These are phyloP conservation scores for Athelia psychrophila DNA, from an alignment of 1,284 basidiomycete species.

Conservation along the genomic window DNA sequence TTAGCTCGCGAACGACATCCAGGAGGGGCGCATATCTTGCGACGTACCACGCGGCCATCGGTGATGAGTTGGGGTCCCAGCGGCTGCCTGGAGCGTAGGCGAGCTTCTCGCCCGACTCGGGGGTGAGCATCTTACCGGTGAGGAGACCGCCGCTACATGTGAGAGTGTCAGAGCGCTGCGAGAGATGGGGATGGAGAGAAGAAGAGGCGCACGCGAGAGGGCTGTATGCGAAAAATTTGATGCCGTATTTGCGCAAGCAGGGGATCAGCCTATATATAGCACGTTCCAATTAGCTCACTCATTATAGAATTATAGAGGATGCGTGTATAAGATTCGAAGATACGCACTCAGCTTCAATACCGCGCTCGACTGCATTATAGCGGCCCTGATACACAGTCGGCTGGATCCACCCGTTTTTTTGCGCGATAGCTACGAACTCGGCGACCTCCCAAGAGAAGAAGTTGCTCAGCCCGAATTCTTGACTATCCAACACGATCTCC, in stretches of 20 bases:
- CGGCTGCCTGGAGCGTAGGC: constrained; percentile 12
- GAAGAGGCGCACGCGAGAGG: constrained; percentile 7
- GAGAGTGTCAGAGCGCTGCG: not conserved
- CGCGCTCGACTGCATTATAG: constrained; percentile 16
- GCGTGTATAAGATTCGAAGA: no score
- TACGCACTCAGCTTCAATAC: constrained; percentile 29
- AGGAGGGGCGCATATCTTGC: constrained; percentile 13
- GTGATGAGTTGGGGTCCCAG: constrained; percentile 12
- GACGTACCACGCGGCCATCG: constrained; percentile 17
- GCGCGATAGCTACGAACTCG: constrained; percentile 27
- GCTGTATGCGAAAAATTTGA: constrained; percentile 9
- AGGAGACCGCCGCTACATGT: constrained; percentile 8
- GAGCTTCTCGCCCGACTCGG: not conserved
- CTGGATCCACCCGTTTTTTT: constrained; percentile 28
- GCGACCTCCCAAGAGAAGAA: constrained; percentile 19
- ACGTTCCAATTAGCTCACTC: no score
- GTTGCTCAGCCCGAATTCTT: constrained; percentile 16
- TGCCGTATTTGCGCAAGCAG: constrained; percentile 10
- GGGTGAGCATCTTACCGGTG: constrained; percentile 4
- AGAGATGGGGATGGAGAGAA: not conserved
- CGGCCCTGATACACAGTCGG: constrained; percentile 43
- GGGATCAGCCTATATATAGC: constrained; percentile 14
- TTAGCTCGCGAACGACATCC: constrained; percentile 5
- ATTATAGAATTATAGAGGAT: no score
- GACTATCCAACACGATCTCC: constrained; percentile 4